Base-by-base conservation (phyloP, 2,329 filamentous ascomycete species). In the Didymella arachidicola region DNA sequence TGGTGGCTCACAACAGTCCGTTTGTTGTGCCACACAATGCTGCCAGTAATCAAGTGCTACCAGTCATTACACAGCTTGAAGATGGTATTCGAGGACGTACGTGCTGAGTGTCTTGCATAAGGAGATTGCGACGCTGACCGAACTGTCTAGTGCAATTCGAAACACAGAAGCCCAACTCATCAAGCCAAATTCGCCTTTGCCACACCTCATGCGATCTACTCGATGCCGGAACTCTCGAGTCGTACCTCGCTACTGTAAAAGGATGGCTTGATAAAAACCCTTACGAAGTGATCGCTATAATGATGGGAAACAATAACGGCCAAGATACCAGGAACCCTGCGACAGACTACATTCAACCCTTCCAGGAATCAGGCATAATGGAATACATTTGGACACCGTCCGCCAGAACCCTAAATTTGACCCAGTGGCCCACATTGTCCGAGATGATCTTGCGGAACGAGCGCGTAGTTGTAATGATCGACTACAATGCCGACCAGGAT, bases 211-310 rank as follows among this genome's bases (percentile, higher is more conserved):
- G 93, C 78, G 86, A 92, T 64, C 80, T 97, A 3, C 84, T 97
- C 30, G 89, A 97, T 66, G 91, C 86, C 2, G 93, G 94, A 0
- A 88, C 90, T 7, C 89, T 95, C 49, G 86, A 89, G 53, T 80
- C 85, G 42, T 95, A 92, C 80, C 86, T 97, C 32, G 80, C 80
- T 7, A 82, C 81, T 0, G 89, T 97, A 12, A 82, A 82, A 34
- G 75, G 80, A 42, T 97, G 93, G 93, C 86, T 97, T 2, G 82
- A 84, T 7, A 68, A 72, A 0, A 87, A 97, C 67, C 93, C 92
- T 0, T 94, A 92, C 78, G 93, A 97, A 64, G 90, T 97, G 1
- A 86, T 97, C 26, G 93, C 92, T 1, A 88, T 97, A 63, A 82
- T 97, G 18, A 87, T 97, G 49, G 92, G 89, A 57, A 97, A 97